phyloP scores from a whole-genome alignment of 2,329 filamentous ascomycete genomes.

The Pseudogymnoascus sp. region DNA sequence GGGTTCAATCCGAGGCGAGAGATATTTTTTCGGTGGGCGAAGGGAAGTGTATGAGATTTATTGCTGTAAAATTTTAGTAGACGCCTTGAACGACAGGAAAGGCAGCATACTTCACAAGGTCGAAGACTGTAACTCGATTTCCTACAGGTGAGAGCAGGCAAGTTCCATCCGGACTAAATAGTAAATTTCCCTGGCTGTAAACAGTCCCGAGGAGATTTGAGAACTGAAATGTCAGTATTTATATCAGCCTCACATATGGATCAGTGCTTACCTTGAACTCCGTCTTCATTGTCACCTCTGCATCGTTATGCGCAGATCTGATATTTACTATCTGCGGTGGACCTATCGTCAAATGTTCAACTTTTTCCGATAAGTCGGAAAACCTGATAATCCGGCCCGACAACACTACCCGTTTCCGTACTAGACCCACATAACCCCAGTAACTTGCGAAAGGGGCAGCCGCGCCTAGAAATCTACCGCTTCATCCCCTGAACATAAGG shows the following conservation, averaged over 20 bases:
- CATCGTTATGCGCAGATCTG: conserved; percentile 22
- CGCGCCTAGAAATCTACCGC: conserved; percentile 10
- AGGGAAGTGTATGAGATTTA: conserved; percentile 79
- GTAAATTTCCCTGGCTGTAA: conserved; percentile 94
- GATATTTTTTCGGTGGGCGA: conserved; percentile 92
- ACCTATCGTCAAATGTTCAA: conserved; percentile 16
- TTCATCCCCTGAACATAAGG: conserved; percentile 14
- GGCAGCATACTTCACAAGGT: conserved; percentile 74
- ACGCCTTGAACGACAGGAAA: not conserved
- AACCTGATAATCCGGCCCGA: conserved; percentile 14
- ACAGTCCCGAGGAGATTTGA: conserved; percentile 97
- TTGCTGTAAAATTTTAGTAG: conserved; percentile 48
- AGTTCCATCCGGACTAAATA: conserved; percentile 94
- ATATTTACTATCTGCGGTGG: conserved; percentile 4
- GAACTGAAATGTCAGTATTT: conserved; percentile 58
- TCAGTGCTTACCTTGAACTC: conserved; percentile 75
- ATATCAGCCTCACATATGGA: not conserved
- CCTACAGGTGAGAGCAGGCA: conserved; percentile 94
- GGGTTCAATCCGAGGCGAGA: conserved; percentile 81
- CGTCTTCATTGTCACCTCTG: conserved; percentile 75
- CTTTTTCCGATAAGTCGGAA: conserved; percentile 15
- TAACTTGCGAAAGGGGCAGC: conserved; percentile 12
- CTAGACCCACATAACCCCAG: not conserved
- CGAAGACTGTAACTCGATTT: conserved; percentile 92
- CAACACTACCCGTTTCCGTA: not conserved